phyloP scores from a whole-genome alignment of 2,329 filamentous ascomycete species.

The Aspergillus sp. region DNA sequence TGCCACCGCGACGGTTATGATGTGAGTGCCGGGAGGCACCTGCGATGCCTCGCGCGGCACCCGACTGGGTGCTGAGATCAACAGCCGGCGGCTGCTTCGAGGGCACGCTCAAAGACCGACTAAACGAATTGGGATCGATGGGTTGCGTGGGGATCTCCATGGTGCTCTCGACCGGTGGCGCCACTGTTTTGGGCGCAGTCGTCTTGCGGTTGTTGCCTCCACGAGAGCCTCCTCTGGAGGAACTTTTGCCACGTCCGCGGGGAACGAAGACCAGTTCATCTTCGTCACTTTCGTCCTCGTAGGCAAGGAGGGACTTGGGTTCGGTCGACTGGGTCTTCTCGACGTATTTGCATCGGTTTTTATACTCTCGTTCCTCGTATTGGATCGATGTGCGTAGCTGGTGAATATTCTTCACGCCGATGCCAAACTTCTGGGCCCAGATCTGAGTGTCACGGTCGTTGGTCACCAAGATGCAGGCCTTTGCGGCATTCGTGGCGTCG shows the following conservation, averaged over 20 bases:
- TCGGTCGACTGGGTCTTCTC: constrained; percentile 42
- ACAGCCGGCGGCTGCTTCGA: constrained; percentile 26
- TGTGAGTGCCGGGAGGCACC: constrained; percentile 26
- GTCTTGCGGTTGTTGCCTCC: constrained; percentile 30
- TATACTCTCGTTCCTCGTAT: constrained; percentile 45
- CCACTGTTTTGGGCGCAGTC: constrained; percentile 19
- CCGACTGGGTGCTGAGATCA: constrained; percentile 32
- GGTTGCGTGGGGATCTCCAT: constrained; percentile 46
- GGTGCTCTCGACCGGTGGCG: constrained; percentile 25
- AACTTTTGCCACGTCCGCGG: constrained; percentile 38
- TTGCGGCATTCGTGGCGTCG: constrained; percentile 30
- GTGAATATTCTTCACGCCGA: constrained; percentile 47
- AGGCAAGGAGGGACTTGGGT: constrained; percentile 44
- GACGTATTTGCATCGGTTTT: constrained; percentile 44
- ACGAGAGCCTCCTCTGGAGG: constrained; percentile 25
- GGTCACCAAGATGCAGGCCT: constrained; percentile 42
- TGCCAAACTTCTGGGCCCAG: constrained; percentile 48
- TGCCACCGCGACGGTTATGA: constrained; percentile 31
- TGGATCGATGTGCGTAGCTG: constrained; percentile 47
- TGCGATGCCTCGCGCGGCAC: constrained; percentile 32
- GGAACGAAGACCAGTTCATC: constrained; percentile 48
- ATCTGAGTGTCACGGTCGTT: constrained; percentile 43
- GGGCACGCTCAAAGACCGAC: constrained; percentile 35
- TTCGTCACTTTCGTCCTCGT: constrained; percentile 49
- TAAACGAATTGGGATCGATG: constrained; percentile 49